Evolutionary conservation across 2,329 filamentous ascomycete genomes (phyloP), one percentile per base, ranked within the genome.

Genomic region (Diplocarpon rosae): DNA sequence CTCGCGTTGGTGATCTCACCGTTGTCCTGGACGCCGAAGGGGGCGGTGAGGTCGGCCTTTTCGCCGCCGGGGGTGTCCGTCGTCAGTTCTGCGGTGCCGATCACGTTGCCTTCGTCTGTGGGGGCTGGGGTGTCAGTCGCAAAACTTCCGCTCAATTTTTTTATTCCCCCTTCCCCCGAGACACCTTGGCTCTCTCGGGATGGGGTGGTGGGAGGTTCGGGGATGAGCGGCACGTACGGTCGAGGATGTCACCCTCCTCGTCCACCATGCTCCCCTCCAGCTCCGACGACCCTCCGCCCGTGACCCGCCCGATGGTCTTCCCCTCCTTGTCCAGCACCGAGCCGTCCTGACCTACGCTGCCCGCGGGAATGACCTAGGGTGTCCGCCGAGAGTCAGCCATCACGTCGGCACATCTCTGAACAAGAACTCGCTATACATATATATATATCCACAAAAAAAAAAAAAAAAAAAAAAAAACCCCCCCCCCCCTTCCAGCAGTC

Each of bases 241-340:
- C 72, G 29, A 76, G 62, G 10, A 76, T 69, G 49, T 74, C 70
- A n/a, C 73, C 73, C 42, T 72, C 67, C 45, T 69, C 69, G 53
- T 70, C 75, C 46, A 76, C 68, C 38, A 67, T 47, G 29, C 68
- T 50, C 3, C 65, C 66, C 49, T 65, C 65, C 32, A 86, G 71
- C 42, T 73, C 69, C 59, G 74, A 73, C 32, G 74, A 59, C 45
- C 81, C 74, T 9, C 82, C 81, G 58, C 85, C 80, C 15, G 83
- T 63, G 1, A 85, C 71, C 43, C 67, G 67, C 43, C 72, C 72
- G 42, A 75, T 62, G 39, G 74, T 66, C 38, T 73, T 69, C 43
- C 72, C 72, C 3, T 71, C 64, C 2, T 73, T 65, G 47, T 75
- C 69, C n/a, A 74, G 58, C 48, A 76, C 72, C 53, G 74, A 70